Base-by-base conservation (phyloP, 768 basidiomycete genomes). In the Tulasnella sp. region DNA sequence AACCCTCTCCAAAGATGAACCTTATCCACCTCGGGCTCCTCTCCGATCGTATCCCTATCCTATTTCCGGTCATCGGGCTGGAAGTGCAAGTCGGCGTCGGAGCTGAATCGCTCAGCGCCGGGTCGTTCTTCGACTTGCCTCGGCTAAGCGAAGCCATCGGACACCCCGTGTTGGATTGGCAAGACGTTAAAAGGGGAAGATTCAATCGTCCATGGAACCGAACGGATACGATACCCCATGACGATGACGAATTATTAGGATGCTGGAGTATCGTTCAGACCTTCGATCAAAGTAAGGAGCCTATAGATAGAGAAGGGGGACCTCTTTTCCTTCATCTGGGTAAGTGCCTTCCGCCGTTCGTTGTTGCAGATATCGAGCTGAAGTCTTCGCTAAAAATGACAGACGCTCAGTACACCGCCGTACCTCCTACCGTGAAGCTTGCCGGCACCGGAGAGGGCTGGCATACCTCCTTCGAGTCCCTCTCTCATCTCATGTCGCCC, bases 91-190 rank as follows among this genome's bases (percentile, higher is more conserved):
- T 36, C 31, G 68, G 46, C 19, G 88, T 87, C 56, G 62, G 62
- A 10, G 8, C 34, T 36, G 62, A 68, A 68, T 27, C 62, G 18
- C 27, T 68, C 31, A 68, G 62, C 31, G 62, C 62, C 27, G 62
- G 62, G 31, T 27, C 31, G 39, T 88, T 92, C 0, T 92, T 92
- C 81, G 90, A 92, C 82, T 84, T 92, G 73, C 87, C 88, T 1
- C 87, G 89, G 10, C 86, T 92, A 6, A 85, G 87, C 39, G 83
- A 86, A 75, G 82, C 83, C 21, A 82, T 91, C 39, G 85, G 86
- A 27, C 85, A 82, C 58, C 88, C 90, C 0, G 83, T 92, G 14
- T 82, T 92, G 6, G 91, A 92, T 84, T 92, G 91, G 91, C 86
- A 88, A 71, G 88, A 92, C 80, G 88, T 92, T 74, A 92, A 92